phyloP scores from a whole-genome alignment of 306 rosid species.

The Ormosia semicastrata region DNA sequence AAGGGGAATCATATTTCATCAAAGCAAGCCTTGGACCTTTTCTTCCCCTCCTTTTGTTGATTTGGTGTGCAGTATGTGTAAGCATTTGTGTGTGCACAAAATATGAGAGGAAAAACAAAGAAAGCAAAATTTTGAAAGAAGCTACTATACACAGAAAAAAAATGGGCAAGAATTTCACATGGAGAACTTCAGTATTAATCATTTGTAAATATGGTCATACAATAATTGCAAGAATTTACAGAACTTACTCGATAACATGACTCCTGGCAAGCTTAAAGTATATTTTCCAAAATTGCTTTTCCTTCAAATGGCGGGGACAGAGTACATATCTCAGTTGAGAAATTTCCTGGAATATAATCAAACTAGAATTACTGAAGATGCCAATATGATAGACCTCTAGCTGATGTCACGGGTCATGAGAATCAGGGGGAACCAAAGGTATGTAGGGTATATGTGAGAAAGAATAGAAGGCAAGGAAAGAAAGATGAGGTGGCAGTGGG shows the following conservation, averaged over 20 bases:
- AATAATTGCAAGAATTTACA: slow-evolving; percentile 4
- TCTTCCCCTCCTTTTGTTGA: neutral
- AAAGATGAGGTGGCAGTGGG: too few relatives aligned
- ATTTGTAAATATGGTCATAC: neutral
- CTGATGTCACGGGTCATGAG: too few relatives aligned
- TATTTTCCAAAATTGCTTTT: slow-evolving; percentile 78
- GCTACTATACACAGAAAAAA: neutral
- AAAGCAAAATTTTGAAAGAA: neutral
- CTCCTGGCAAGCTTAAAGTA: slow-evolving; percentile 76
- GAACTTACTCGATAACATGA: slow-evolving; percentile 72
- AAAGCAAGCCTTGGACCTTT: neutral
- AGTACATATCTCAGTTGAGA: slow-evolving; percentile 73
- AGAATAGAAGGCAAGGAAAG: too few relatives aligned
- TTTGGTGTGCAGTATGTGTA: neutral
- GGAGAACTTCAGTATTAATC: neutral
- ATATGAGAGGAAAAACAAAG: neutral
- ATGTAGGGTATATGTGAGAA: too few relatives aligned
- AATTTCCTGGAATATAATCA: slow-evolving; percentile 60
- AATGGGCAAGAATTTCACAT: neutral
- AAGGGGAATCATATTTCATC: slow-evolving; percentile 11
- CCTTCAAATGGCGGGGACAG: slow-evolving; percentile 93
- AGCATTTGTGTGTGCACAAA: neutral
- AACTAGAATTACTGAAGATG: neutral
- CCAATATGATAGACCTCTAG: too few relatives aligned
- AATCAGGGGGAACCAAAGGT: too few relatives aligned